phyloP scores from a whole-genome alignment of 129 eudicot species.

The Silybum marianum region DNA sequence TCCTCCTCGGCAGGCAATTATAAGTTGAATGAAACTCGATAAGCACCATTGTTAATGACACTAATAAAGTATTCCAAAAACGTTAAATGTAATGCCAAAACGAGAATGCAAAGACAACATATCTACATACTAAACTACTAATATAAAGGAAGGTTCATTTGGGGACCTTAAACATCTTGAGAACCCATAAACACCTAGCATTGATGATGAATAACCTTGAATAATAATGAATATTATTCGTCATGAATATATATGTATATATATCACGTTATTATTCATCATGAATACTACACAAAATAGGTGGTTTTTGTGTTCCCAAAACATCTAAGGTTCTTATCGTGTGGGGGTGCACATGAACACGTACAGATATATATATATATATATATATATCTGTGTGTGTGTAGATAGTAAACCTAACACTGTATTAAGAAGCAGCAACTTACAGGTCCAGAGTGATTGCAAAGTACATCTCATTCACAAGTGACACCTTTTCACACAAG shows the following conservation, averaged over 20 bases:
- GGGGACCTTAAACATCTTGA: background rate
- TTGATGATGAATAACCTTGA: background rate
- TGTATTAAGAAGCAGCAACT: slow-evolving; percentile 28
- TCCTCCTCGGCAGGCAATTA: slow-evolving; percentile 93
- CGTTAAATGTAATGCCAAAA: background rate
- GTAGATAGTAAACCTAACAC: background rate
- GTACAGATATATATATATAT: background rate
- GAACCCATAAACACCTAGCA: background rate
- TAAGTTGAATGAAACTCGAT: slow-evolving; percentile 52
- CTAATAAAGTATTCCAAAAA: background rate
- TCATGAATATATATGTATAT: too few species aligned
- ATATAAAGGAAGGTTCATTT: background rate
- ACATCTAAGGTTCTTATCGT: background rate
- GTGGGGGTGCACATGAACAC: background rate
- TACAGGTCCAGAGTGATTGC: slow-evolving; percentile 98
- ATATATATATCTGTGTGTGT: too few species aligned
- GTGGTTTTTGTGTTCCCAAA: background rate
- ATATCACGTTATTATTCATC: background rate
- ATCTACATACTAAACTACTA: background rate
- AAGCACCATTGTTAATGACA: slow-evolving; percentile 9
- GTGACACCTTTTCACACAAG: slow-evolving; percentile 84
- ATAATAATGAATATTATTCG: too few species aligned
- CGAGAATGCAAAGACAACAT: background rate
- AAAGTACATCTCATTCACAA: slow-evolving; percentile 96
- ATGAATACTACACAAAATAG: background rate